Evolutionary conservation across 2,329 filamentous ascomycete genomes (phyloP).

Genomic region (Trichoderma oligosporum): DNA sequence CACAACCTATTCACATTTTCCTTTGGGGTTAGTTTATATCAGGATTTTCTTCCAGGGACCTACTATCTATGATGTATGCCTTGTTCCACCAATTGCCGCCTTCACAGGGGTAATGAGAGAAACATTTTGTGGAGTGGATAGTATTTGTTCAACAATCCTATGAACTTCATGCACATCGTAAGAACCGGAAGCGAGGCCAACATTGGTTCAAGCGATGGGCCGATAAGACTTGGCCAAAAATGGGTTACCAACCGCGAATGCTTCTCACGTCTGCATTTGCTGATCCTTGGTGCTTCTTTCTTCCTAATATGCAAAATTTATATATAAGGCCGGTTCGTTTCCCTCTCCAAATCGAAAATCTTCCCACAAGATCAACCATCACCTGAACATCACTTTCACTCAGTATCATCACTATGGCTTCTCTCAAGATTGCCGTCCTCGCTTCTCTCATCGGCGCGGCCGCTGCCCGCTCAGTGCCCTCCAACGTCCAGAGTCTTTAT

Average conservation of each 20-base stretch:
- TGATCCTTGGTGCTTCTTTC: not conserved
- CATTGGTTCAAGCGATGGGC: not conserved
- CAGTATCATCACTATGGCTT: not conserved
- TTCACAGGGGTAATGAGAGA: not conserved
- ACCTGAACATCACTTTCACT: not conserved
- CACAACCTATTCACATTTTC: too few relatives aligned
- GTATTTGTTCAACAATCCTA: not conserved
- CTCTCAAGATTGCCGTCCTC: slow-evolving; percentile 22
- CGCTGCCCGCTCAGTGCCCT: slow-evolving; percentile 36
- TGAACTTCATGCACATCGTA: not conserved
- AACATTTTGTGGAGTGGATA: not conserved
- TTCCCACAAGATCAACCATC: not conserved
- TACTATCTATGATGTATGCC: too few relatives aligned
- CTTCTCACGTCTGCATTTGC: too few relatives aligned
- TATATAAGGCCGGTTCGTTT: not conserved
- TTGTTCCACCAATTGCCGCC: not conserved
- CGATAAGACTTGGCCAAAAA: not conserved
- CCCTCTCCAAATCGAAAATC: not conserved
- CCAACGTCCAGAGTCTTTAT: slow-evolving; percentile 41
- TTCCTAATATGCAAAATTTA: not conserved
- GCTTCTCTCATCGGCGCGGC: slow-evolving; percentile 25
- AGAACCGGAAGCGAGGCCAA: too few relatives aligned
- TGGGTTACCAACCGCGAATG: too few relatives aligned
- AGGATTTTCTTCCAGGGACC: too few relatives aligned
- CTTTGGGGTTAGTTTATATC: too few relatives aligned